phyloP scores from a whole-genome alignment of 805 yeast species.

The Zygosaccharomyces gambellarensis region DNA sequence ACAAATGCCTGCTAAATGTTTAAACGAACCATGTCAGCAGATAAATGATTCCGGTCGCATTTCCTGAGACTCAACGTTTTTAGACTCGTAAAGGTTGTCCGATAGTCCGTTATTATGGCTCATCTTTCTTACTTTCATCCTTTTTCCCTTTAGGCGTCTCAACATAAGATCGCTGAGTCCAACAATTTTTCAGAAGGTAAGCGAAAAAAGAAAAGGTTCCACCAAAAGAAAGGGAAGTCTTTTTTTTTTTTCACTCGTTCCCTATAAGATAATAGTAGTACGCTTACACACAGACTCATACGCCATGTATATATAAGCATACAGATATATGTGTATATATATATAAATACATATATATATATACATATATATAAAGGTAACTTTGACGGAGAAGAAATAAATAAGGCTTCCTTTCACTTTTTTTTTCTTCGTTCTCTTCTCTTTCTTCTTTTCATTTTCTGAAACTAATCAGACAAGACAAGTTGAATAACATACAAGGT shows the following conservation, averaged over 20 bases:
- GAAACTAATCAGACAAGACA: neutral
- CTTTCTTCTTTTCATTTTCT: too few species aligned
- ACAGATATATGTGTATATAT: too few species aligned
- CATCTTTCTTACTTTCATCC: neutral
- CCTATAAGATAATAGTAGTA: neutral
- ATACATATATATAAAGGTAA: neutral
- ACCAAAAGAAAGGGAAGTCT: conserved; percentile 2
- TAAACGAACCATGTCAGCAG: neutral
- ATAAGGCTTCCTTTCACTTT: too few species aligned
- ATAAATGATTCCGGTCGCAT: neutral
- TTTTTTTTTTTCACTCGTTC: neutral
- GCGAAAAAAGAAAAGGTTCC: neutral
- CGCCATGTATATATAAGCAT: too few species aligned
- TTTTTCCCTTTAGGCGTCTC: neutral
- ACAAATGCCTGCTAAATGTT: neutral
- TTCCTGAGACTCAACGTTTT: too few species aligned
- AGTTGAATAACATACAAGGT: neutral
- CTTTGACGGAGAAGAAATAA: neutral
- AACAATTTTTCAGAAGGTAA: conserved; percentile 1
- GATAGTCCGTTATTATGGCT: neutral
- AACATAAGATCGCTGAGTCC: conserved; percentile 2
- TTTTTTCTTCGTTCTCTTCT: too few species aligned
- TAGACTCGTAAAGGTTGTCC: neutral
- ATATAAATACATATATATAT: conserved; percentile 1
- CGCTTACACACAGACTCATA: too few species aligned